Conservation (phyloP, 2,329 filamentous ascomycete species). For the Hypoxylon sp. region DNA sequence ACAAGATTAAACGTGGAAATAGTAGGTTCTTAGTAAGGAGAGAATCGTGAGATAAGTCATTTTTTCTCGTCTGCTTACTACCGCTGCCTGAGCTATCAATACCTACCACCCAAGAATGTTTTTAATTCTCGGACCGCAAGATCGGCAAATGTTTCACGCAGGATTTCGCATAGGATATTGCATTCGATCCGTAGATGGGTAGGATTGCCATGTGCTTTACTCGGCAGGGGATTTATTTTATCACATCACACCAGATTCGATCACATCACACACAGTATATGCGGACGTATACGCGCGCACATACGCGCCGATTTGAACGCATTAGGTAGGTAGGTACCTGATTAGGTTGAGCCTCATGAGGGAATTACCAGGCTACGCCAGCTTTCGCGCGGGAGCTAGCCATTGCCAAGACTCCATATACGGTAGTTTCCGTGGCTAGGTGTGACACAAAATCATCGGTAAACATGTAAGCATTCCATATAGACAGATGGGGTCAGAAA, state of each 20-base stretch:
- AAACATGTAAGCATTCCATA: conserved; percentile 7
- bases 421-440: neutral
- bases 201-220: conserved; percentile 30
- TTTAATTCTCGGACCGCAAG: neutral
- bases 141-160: conserved; percentile 5
- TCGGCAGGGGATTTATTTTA: conserved; percentile 20
- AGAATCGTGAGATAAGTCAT: conserved; percentile 12
- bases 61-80: conserved; percentile 26
- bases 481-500: neutral
- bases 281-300: conserved; percentile 8
- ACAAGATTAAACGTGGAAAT: conserved; percentile 7
- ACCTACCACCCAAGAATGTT: neutral
- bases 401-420: conserved; percentile 32
- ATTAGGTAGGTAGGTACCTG: conserved; percentile 19
- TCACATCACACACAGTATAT: conserved; percentile 20
- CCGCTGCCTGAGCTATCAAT: conserved; percentile 14
- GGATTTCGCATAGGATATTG: neutral
- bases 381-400: conserved; percentile 23
- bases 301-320: conserved; percentile 8
- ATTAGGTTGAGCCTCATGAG: conserved; percentile 30
- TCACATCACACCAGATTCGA: conserved; percentile 33
- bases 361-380: conserved; percentile 22
- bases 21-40: conserved; percentile 9
- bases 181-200: conserved; percentile 12
- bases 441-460: conserved; percentile 1